Percentiles rank a stretch among this genome's conserved stretches.
Conservation (phyloP, 768 basidiomycete species). For the Sarcodon sp. region DNA sequence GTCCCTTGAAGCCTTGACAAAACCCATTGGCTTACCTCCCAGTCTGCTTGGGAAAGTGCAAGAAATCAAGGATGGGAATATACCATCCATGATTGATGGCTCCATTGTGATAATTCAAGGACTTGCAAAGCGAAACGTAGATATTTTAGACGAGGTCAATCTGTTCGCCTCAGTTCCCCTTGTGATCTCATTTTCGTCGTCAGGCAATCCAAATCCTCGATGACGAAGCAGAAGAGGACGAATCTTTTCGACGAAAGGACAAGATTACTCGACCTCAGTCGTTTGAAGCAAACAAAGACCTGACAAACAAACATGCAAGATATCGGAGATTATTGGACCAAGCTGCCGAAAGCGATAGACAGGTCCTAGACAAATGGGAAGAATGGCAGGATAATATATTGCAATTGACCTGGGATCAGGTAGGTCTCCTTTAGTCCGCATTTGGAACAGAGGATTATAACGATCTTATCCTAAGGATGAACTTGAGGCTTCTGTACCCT, state of each 20-base stretch:
- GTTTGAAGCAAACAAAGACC: constrained; percentile 63
- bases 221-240: constrained; percentile 79
- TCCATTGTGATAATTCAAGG: constrained; percentile 63
- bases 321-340: constrained; percentile 63
- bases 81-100: constrained; percentile 55
- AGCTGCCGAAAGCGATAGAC: constrained; percentile 64
- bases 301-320: constrained; percentile 56
- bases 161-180: not conserved
- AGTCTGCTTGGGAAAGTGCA: constrained; percentile 78
- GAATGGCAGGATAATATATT: constrained; percentile 71
- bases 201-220: constrained; percentile 89
- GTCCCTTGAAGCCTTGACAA: constrained; percentile 77
- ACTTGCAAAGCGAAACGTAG: constrained; percentile 46
- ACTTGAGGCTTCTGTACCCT: constrained; percentile 57
- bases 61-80: constrained; percentile 71
- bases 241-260: constrained; percentile 42
- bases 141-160: constrained; percentile 64
- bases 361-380: constrained; percentile 75
- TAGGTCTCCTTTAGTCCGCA: constrained; percentile 9
- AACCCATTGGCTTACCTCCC: constrained; percentile 79
- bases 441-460: not conserved
- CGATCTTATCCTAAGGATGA: constrained; percentile 31
- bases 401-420: constrained; percentile 60
- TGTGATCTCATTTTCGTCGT: not conserved
- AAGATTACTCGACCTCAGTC: constrained; percentile 49